Evolutionary conservation across 2,329 filamentous ascomycete genomes (phyloP), one percentile per base, ranked within the genome.

Genomic region (Trichoderma sp.): DNA sequence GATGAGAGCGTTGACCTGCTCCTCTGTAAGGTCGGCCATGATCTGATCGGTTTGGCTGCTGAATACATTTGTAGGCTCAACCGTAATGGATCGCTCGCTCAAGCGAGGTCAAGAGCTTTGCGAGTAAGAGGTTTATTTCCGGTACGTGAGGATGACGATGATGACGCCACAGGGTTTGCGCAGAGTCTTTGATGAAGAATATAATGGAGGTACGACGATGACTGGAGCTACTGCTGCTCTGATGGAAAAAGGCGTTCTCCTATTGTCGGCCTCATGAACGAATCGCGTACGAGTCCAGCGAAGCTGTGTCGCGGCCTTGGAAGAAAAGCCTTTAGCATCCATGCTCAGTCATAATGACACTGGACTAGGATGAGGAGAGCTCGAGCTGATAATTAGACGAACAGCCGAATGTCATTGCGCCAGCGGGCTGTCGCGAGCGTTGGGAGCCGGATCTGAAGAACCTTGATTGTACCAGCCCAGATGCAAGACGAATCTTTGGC

Each of bases 21-120:
- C 66, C 57, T 67, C 66, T 13, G 66, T 57, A 37, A 67, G 45
- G 19, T 13, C 35, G 37, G 45, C 27, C 66, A 67, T 67, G 56
- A 37, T 39, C 17, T 48, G 63, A 32, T 42, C 5, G 32, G 6
- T 29, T 35, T n/a, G 27, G 10, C 15, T 48, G 29, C 29, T 57
- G 37, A 29, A 65, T 45, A 29, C 63, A 65, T 65, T n/a, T 54
- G 63, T 25, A 34, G 37, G 15, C 10, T 13, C 34, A 29, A 13
- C 7, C 8, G 35, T 34, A 27, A 15, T 8, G 4, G 35, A 39
- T 17, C 10, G 19, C 35, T 48, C 5, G 29, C 37, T 45, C 27
- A 27, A 45, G 22, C 6, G 22, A n/a, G 37, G 25, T 17, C 27
- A 13, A 5, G 15, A 1, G 2, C 2, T 34, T 25, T 27, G 39